Evolutionary conservation across 208 protist species (phyloP).

Genomic region (Trypanosoma scelopori): DNA sequence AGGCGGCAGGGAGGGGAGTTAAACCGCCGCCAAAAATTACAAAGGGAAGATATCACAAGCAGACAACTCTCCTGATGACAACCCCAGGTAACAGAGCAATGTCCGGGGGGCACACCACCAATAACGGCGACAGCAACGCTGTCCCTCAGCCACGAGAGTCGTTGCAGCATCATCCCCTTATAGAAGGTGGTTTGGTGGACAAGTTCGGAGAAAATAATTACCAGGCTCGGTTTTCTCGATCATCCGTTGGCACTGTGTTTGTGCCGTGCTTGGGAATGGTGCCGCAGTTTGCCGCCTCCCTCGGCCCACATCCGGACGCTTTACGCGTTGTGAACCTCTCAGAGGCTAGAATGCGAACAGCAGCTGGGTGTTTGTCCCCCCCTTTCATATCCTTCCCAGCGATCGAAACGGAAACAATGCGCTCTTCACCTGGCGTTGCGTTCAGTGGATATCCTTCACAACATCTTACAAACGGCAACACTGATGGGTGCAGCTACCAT

Average conservation of each 20-base stretch:
- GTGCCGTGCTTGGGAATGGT: not conserved
- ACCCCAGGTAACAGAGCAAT: not conserved
- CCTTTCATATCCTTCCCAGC: not conserved
- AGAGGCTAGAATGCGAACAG: not conserved
- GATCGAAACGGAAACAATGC: not conserved
- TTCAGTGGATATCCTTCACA: not conserved
- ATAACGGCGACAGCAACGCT: not conserved
- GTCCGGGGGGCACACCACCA: not conserved
- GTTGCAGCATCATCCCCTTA: not conserved
- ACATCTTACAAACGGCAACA: slow-evolving; percentile 1
- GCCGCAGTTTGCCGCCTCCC: not conserved
- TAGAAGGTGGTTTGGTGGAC: not conserved
- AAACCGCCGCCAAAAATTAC: slow-evolving; percentile 25
- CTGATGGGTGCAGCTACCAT: not conserved
- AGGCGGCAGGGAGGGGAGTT: not conserved
- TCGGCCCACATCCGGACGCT: not conserved
- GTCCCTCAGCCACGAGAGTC: not conserved
- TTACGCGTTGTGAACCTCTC: slow-evolving; percentile 1
- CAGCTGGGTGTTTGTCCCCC: not conserved
- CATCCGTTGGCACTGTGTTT: not conserved
- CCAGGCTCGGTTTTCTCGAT: not conserved
- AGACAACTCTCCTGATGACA: not conserved
- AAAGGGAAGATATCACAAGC: slow-evolving; percentile 5
- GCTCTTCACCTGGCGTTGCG: not conserved
- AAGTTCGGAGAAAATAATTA: not conserved